phyloP scores from a whole-genome alignment of 345 rosid species.

The Microcos paniculata region DNA sequence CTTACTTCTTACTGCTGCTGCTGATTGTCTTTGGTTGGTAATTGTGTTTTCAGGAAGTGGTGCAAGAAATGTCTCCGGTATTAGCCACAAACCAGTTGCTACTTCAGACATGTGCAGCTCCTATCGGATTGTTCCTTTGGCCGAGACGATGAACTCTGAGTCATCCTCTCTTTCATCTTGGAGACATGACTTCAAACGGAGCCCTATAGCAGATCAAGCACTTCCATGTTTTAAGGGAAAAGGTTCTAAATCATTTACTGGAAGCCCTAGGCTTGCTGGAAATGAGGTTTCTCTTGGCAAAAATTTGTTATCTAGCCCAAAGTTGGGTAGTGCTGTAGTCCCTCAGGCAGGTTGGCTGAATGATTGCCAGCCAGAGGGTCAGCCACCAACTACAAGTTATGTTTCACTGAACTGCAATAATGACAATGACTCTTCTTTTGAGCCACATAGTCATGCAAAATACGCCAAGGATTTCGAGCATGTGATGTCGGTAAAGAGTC shows the following conservation, averaged over 20 bases:
- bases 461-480: slow-evolving; percentile 7
- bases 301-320: slow-evolving; percentile 12
- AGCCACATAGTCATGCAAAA: not conserved
- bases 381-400: not conserved
- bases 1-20: not conserved
- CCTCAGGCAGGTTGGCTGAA: slow-evolving; percentile 2
- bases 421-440: not conserved
- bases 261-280: slow-evolving; percentile 13
- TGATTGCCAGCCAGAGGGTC: not conserved
- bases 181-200: slow-evolving; percentile 8
- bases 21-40: not conserved
- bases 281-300: not conserved
- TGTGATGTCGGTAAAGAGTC: not conserved
- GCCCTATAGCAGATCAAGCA: slow-evolving; percentile 39
- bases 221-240: slow-evolving; percentile 33
- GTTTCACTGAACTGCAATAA: not conserved
- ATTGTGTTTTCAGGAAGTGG: slow-evolving; percentile 23
- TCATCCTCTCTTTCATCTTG: slow-evolving; percentile 19
- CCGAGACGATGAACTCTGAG: slow-evolving; percentile 10
- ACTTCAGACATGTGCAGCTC: slow-evolving; percentile 3
- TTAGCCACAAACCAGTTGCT: slow-evolving; percentile 13
- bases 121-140: slow-evolving; percentile 21
- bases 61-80: slow-evolving; percentile 2
- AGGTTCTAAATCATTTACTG: slow-evolving; percentile 12
- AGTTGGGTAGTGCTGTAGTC: not conserved